A percentile compares a stretch with the other conserved stretches of the same genome.
phyloP scores from a whole-genome alignment of 441 rosid genomes.

The Breynia disticha region DNA sequence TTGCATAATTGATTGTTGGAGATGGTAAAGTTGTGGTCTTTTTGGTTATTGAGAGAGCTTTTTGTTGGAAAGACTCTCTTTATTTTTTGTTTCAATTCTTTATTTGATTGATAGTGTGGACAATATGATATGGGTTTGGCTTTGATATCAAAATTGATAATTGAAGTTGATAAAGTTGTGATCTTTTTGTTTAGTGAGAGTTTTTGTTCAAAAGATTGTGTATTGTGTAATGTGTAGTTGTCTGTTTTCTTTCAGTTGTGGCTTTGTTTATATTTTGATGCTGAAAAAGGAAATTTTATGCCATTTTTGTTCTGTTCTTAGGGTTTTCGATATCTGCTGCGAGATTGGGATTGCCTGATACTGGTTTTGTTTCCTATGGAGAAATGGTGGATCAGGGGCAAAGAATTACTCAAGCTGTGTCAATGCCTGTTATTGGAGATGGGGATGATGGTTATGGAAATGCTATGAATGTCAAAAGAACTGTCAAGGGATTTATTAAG shows the following conservation, averaged over 20 bases:
- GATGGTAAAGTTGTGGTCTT: not conserved
- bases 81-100: too few species aligned
- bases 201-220: not conserved
- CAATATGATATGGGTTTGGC: not conserved
- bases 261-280: not conserved
- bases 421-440: constrained; percentile 83
- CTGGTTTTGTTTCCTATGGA: constrained; percentile 72
- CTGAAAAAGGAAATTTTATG: not conserved
- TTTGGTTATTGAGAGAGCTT: not conserved
- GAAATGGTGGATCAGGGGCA: constrained; percentile 92
- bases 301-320: constrained; percentile 17
- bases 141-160: not conserved
- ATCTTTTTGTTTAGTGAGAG: not conserved
- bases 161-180: not conserved
- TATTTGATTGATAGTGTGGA: not conserved
- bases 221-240: too few species aligned
- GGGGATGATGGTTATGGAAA: constrained; percentile 83
- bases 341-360: constrained; percentile 70
- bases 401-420: constrained; percentile 63
- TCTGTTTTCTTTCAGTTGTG: too few species aligned
- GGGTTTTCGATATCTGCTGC: constrained; percentile 89
- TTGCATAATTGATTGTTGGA: not conserved
- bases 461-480: constrained; percentile 84
- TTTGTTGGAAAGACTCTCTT: not conserved
- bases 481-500: constrained; percentile 66